A percentile compares a stretch with the other conserved stretches of the same genome.
Conservation (phyloP, 768 basidiomycete species). For the Rhizopogon vesiculosus region DNA sequence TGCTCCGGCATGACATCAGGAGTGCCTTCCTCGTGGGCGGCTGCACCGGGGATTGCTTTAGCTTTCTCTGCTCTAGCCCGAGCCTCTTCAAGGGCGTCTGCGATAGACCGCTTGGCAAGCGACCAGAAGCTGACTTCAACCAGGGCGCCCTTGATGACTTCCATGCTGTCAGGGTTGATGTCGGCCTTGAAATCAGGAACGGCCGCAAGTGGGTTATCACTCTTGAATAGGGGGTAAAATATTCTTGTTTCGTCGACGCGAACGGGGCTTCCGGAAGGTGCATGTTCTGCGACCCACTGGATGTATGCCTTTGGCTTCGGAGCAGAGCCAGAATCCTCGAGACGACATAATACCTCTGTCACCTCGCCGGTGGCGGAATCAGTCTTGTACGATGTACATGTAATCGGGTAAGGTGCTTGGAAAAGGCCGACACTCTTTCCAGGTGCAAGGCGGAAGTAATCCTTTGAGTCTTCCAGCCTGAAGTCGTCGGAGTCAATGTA, state of each 20-base stretch:
- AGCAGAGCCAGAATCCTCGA: conserved; percentile 62
- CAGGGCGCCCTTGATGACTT: conserved; percentile 76
- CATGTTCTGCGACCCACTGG: conserved; percentile 94
- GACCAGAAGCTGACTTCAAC: conserved; percentile 88
- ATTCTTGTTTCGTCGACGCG: conserved; percentile 84
- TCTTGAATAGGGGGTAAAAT: conserved; percentile 93
- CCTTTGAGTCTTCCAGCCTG: conserved; percentile 82
- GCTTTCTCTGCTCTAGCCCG: conserved; percentile 59
- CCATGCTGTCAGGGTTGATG: conserved; percentile 76
- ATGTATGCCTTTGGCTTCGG: conserved; percentile 92
- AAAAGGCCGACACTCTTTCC: conserved; percentile 97
- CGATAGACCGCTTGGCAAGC: conserved; percentile 64
- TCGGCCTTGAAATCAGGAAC: conserved; percentile 78
- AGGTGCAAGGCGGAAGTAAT: conserved; percentile 97
- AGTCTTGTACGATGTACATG: conserved; percentile 83
- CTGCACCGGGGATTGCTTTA: conserved; percentile 34
- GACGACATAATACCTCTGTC: conserved; percentile 69
- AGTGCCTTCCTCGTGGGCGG: conserved; percentile 43
- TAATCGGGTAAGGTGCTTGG: conserved; percentile 88
- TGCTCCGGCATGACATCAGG: conserved; percentile 71
- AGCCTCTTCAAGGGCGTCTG: conserved; percentile 63
- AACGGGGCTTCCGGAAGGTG: conserved; percentile 75
- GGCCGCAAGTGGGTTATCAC: conserved; percentile 73
- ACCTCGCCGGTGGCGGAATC: conserved; percentile 72
- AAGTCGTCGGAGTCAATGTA: conserved; percentile 96